Evolutionary conservation across 257 asterid species (phyloP), one percentile per base, ranked within the genome.

Genomic region (Nicotiana tomentosiformis): DNA sequence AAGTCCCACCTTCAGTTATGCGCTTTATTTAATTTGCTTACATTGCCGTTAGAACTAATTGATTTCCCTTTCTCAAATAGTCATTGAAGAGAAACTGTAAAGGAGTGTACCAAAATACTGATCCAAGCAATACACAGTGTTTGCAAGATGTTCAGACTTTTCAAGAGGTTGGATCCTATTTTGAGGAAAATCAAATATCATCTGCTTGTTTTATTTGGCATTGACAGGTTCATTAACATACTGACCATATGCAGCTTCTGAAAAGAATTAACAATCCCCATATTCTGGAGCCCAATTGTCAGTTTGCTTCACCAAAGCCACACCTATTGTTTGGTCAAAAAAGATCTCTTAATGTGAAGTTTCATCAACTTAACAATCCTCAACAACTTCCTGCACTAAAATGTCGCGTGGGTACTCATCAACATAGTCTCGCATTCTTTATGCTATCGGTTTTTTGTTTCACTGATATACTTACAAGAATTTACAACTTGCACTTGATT

Each of bases 241-340:
- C 33, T 78, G 23, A 37, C 5, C 37, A 60, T 58, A 72, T 80
- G 78, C 84, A 86, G 88, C 67, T 58, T 32, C 55, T 69, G 17
- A 49, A 56, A 60, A 77, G 83, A 26, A 58, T 83, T 9, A 32
- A 83, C 20, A 11, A 12, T 5, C 66, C 82, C 29, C 62, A 83
- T 14, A 55, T 83, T 20, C 56, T 86, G 76, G 88, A 86, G 43
- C 70, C 86, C 11, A 23, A 55, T 14, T 86, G 86, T 83, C 37
- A 78, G 33, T 35, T n/a, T 80, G 15, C 16, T 56, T 74, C 65
- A 7, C 76, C 82, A 32, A 62, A 20, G 9, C 67, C 81, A 58
- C 49, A n/a, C 26, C 5, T 33, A 33, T 32, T 66, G 10, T 62
- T 49, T 82, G 43, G 77, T n/a, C 60, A 53, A 65, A 82, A 77